These are phyloP conservation scores for Botryosphaeria dothidea DNA, from an alignment of 2,329 filamentous ascomycete species.

Conservation along the genomic window DNA sequence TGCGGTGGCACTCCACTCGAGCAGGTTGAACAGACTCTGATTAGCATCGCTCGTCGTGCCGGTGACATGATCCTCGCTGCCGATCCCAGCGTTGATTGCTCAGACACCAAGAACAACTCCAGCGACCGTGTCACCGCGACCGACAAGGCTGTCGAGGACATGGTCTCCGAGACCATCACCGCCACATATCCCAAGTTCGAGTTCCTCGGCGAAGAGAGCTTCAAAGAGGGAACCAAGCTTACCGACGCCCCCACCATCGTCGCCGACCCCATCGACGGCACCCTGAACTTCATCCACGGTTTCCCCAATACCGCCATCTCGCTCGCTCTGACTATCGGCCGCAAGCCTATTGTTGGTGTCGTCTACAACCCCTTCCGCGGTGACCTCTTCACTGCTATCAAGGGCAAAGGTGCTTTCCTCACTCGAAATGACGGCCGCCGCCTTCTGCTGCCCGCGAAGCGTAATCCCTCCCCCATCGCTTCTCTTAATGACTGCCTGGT, in stretches of 20 bases:
- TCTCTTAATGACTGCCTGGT: slow-evolving; percentile 35
- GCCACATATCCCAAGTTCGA: slow-evolving; percentile 47
- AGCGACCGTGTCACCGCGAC: slow-evolving; percentile 58
- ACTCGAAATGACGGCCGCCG: slow-evolving; percentile 26
- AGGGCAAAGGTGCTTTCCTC: slow-evolving; percentile 33
- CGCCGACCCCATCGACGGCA: slow-evolving; percentile 41
- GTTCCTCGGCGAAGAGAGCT: slow-evolving; percentile 42
- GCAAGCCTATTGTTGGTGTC: slow-evolving; percentile 36
- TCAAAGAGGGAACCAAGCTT: slow-evolving; percentile 33
- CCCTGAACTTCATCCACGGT: slow-evolving; percentile 41
- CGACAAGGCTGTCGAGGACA: slow-evolving; percentile 55
- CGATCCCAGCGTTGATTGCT: slow-evolving; percentile 28
- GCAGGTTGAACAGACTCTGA: background rate
- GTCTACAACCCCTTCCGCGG: slow-evolving; percentile 38
- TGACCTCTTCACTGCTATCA: slow-evolving; percentile 38
- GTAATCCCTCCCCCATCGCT: slow-evolving; percentile 27
- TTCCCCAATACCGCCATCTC: slow-evolving; percentile 39
- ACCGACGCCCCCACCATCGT: slow-evolving; percentile 35
- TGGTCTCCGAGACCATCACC: slow-evolving; percentile 48
- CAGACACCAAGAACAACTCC: slow-evolving; percentile 38
- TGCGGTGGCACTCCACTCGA: background rate
- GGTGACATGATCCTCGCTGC: slow-evolving; percentile 37
- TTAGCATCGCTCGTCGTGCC: slow-evolving; percentile 28
- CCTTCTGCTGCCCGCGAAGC: slow-evolving; percentile 34
- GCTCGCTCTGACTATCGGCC: slow-evolving; percentile 32